phyloP scores from a whole-genome alignment of 2,329 filamentous ascomycete genomes.

The Paecilomyces variotii region DNA sequence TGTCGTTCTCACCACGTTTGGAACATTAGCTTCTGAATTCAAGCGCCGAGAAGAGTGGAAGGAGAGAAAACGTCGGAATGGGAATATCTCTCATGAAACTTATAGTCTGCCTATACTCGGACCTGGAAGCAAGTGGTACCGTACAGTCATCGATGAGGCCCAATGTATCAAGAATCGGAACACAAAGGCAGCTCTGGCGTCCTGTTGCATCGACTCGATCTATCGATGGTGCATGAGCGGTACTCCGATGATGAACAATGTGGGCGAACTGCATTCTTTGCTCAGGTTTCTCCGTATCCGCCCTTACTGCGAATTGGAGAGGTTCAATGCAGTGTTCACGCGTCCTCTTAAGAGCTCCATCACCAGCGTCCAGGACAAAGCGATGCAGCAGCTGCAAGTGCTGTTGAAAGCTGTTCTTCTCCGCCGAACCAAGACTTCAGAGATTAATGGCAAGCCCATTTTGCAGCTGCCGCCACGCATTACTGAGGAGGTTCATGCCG shows the following conservation, averaged over 20 bases:
- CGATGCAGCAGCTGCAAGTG: constrained; percentile 65
- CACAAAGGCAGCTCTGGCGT: constrained; percentile 55
- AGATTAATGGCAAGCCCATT: constrained; percentile 72
- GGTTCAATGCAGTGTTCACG: constrained; percentile 54
- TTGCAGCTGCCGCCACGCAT: constrained; percentile 59
- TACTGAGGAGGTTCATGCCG: constrained; percentile 53
- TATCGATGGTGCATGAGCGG: constrained; percentile 70
- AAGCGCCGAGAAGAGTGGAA: constrained; percentile 52
- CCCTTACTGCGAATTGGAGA: constrained; percentile 59
- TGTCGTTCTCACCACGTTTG: constrained; percentile 72
- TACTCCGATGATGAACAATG: constrained; percentile 82
- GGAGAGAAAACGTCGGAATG: constrained; percentile 37
- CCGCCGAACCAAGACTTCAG: constrained; percentile 70
- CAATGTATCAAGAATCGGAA: constrained; percentile 71
- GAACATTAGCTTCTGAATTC: constrained; percentile 59
- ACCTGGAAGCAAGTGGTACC: constrained; percentile 53
- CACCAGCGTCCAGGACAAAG: constrained; percentile 30
- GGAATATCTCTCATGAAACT: constrained; percentile 25
- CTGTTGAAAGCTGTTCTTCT: constrained; percentile 74
- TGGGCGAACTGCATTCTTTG: constrained; percentile 69
- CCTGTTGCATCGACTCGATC: constrained; percentile 49
- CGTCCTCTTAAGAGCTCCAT: constrained; percentile 41
- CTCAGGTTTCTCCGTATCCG: constrained; percentile 68
- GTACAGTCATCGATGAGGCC: constrained; percentile 70
- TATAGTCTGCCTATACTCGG: constrained; percentile 53